These are phyloP conservation scores for Crithidia expoeki DNA, from an alignment of 208 protist genomes.

Conservation along the genomic window DNA sequence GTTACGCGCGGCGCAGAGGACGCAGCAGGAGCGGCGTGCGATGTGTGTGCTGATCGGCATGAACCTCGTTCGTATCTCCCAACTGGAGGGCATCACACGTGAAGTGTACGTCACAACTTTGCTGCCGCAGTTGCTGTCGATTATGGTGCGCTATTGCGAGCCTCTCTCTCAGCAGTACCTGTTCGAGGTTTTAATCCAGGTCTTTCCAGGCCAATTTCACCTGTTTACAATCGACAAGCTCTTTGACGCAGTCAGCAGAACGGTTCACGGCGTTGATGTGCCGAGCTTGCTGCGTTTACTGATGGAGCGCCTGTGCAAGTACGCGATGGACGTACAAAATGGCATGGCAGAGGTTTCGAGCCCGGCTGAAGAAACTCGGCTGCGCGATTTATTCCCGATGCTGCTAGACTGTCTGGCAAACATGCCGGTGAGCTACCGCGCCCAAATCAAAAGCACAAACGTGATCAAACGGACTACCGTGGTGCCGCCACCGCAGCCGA, in stretches of 20 bases:
- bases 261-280: constrained; percentile 92
- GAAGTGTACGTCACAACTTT: constrained; percentile 89
- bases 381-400: constrained; percentile 48
- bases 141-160: constrained; percentile 96
- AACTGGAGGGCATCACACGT: constrained; percentile 95
- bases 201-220: constrained; percentile 99
- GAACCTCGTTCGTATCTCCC: constrained; percentile 96
- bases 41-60: constrained; percentile 97
- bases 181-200: constrained; percentile 98
- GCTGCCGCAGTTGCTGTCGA: constrained; percentile 87
- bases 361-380: constrained; percentile 45
- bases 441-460: constrained; percentile 12
- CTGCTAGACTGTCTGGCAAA: constrained; percentile 48
- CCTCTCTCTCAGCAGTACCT: constrained; percentile 98
- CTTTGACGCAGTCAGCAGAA: constrained; percentile 61
- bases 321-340: constrained; percentile 52
- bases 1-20: constrained; percentile 41
- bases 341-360: constrained; percentile 28
- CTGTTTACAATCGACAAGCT: constrained; percentile 93
- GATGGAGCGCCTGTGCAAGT: constrained; percentile 91
- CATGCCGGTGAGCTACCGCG: constrained; percentile 42
- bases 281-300: constrained; percentile 82
- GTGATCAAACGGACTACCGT: constrained; percentile 41
- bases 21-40: constrained; percentile 94
- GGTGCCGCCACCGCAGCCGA: constrained; percentile 37